Evolutionary conservation across 768 basidiomycete species (phyloP), one percentile per base, ranked within the genome.

Genomic region (Boletus rufocinnamomeus): DNA sequence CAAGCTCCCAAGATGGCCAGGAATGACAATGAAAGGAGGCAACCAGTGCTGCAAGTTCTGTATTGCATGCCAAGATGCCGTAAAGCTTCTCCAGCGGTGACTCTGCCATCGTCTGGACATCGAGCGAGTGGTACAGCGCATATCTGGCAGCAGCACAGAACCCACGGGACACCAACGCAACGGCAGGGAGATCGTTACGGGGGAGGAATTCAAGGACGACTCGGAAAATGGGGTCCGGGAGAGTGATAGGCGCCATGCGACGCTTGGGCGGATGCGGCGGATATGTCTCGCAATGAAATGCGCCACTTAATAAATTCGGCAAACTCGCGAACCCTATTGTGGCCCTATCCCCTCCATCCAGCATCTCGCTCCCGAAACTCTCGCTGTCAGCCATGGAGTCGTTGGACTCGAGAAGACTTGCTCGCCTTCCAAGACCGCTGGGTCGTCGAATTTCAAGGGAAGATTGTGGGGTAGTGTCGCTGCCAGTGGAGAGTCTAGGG

Each of bases 361-460:
- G 28, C 28, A 32, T 44, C 14, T 19, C 52, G 32, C 25, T 38
- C 41, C 30, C 56, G 13, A 37, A 52, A 35, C 52, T 52, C 16
- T 62, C 64, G 27, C 50, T 60, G 46, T 54, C 57, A 3, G 47
- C n/a, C 37, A 60, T 2, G 4, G 68, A 64, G 38, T 54, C 52
- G 10, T 16, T 23, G 37, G 69, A 67, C 47, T 51, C 65, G 27
- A 73, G 40, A 19, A 66, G 50, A 43, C 71, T 72, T 3, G 71
- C 71, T 3, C 73, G 67, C 48, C 72, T 61, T 32, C 71, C 71
- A 19, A 72, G 40, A 32, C 71, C 71, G 21, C 71, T 72, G 11
- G 71, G 71, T 16, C 71, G 68, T 35, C 71, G 69, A 38, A 72
- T 72, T 57, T 72, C 71, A 2, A 72, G 69, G 19, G 73, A 74